Evolutionary conservation across 441 rosid species (phyloP).

Genomic region (Populus hybrid): DNA sequence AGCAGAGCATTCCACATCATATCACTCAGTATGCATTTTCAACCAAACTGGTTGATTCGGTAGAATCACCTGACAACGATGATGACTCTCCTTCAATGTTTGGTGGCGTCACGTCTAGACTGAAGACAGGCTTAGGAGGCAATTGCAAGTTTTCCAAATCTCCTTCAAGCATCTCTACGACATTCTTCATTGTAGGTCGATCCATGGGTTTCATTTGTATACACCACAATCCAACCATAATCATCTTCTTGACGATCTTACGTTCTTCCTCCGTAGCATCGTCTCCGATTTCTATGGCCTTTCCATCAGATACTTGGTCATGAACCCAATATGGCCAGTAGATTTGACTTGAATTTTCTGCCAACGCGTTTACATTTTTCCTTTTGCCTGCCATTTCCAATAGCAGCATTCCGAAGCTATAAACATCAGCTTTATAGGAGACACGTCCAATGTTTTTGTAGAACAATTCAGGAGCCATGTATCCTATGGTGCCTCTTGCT

Average conservation of each 20-base stretch:
- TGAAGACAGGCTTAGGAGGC: slow-evolving; percentile 22
- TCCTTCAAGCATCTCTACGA: slow-evolving; percentile 20
- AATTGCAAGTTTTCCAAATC: slow-evolving; percentile 12
- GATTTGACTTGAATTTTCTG: no score
- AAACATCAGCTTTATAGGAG: no score
- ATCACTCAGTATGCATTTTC: background rate
- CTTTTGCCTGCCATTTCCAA: no score
- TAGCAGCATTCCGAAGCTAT: no score
- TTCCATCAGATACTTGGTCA: no score
- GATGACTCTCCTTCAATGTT: background rate
- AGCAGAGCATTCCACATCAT: background rate
- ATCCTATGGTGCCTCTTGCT: no score
- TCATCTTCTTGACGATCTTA: slow-evolving; percentile 13
- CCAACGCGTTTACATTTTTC: no score
- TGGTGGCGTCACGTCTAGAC: background rate
- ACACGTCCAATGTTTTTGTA: no score
- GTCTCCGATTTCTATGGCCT: no score
- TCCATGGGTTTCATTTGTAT: slow-evolving; percentile 20
- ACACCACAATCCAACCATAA: slow-evolving; percentile 19
- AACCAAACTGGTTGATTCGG: no score
- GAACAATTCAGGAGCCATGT: no score
- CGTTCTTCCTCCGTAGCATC: slow-evolving; percentile 14
- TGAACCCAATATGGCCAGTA: no score
- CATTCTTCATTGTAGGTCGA: slow-evolving; percentile 24
- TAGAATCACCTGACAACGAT: background rate